These are phyloP conservation scores for Zalaria obscura DNA, from an alignment of 2,329 filamentous ascomycete genomes.

Conservation along the genomic window DNA sequence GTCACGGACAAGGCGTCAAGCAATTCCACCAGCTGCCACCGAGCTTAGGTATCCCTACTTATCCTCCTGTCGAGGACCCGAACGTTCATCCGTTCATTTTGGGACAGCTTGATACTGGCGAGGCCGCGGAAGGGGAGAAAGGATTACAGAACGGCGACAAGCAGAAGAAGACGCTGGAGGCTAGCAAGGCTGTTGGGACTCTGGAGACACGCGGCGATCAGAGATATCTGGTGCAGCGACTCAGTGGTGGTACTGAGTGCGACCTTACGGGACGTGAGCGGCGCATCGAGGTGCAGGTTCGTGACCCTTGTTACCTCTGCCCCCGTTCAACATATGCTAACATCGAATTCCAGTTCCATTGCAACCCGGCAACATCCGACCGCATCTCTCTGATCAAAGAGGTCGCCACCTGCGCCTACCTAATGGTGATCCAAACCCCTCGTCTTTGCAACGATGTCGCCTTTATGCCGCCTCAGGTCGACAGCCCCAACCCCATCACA, in stretches of 20 bases:
- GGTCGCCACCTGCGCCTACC: constrained; percentile 75
- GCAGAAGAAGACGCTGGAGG: constrained; percentile 6
- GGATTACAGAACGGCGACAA: constrained; percentile 1
- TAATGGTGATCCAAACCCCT: constrained; percentile 86
- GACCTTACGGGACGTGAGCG: constrained; percentile 72
- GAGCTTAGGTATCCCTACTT: constrained; percentile 49
- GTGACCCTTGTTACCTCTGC: no score
- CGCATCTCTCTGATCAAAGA: constrained; percentile 90
- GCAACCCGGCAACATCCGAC: constrained; percentile 60
- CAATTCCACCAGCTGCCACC: constrained; percentile 79
- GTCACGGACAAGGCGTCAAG: constrained; percentile 73
- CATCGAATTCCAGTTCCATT: constrained; percentile 44
- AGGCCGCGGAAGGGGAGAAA: constrained; percentile 11
- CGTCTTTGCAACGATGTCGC: constrained; percentile 77
- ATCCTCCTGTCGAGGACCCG: constrained; percentile 64
- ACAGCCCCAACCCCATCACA: constrained; percentile 59
- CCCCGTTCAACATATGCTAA: neutral
- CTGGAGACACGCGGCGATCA: constrained; percentile 72
- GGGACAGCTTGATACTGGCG: constrained; percentile 31
- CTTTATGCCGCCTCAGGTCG: constrained; percentile 68
- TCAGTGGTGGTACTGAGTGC: constrained; percentile 68
- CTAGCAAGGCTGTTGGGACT: constrained; percentile 16
- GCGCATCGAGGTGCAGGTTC: constrained; percentile 65
- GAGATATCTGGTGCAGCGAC: constrained; percentile 70
- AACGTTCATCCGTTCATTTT: constrained; percentile 63